phyloP scores from a whole-genome alignment of 768 basidiomycete genomes.

The Macrocybe gigantea region DNA sequence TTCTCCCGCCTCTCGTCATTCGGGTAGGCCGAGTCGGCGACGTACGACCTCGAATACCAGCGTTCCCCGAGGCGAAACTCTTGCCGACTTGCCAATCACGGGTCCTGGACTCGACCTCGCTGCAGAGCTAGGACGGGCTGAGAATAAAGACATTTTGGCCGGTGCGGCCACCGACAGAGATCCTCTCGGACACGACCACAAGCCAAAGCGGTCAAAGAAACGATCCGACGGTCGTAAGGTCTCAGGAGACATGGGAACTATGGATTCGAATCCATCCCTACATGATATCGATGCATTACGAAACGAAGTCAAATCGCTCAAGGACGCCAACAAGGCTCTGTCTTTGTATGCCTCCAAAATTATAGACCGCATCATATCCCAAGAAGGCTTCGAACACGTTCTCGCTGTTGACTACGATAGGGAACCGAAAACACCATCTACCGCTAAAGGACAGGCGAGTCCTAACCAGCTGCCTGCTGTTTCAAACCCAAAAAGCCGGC shows the following conservation, averaged over 20 bases:
- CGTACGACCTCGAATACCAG: constrained; percentile 44
- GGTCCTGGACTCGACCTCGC: constrained; percentile 88
- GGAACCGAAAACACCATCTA: constrained; percentile 34
- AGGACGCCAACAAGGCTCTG: constrained; percentile 93
- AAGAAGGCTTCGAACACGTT: constrained; percentile 96
- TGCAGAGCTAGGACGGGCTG: constrained; percentile 86
- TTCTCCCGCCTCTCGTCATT: constrained; percentile 32
- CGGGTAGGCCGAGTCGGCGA: constrained; percentile 42
- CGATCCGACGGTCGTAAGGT: constrained; percentile 32
- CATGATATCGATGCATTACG: constrained; percentile 73
- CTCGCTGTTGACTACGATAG: constrained; percentile 88
- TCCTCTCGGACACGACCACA: constrained; percentile 35
- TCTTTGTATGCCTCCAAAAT: constrained; percentile 97
- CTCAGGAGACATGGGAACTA: constrained; percentile 33
- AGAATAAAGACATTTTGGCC: constrained; percentile 77
- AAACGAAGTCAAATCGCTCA: constrained; percentile 85
- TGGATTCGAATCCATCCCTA: constrained; percentile 19
- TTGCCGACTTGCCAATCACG: constrained; percentile 81
- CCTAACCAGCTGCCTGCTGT: constrained; percentile 22
- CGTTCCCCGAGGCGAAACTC: constrained; percentile 68
- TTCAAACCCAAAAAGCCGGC: constrained; percentile 41
- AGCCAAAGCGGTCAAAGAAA: constrained; percentile 45
- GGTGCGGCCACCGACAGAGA: constrained; percentile 46
- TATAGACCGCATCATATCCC: constrained; percentile 92
- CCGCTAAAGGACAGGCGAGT: constrained; percentile 18